phyloP scores from a whole-genome alignment of 139 green algal genomes.

The Auxenochlorella protothecoides region DNA sequence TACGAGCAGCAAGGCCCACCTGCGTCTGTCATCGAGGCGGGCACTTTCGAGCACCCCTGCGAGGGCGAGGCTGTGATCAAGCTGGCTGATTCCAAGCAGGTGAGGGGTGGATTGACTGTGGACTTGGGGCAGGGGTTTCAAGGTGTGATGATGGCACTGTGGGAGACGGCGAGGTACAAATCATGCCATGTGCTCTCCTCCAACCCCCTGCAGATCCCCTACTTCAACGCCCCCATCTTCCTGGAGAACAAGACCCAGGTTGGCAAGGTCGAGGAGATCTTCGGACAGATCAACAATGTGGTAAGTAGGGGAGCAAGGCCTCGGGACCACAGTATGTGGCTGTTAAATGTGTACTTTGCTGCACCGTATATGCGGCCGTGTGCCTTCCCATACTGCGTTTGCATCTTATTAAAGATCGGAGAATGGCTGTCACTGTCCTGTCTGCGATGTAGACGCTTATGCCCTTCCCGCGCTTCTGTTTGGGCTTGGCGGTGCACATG shows the following conservation, averaged over 20 bases:
- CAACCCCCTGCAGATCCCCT: conserved; percentile 70
- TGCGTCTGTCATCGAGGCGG: conserved; percentile 72
- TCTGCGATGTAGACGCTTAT: too few relatives aligned
- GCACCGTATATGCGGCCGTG: too few relatives aligned
- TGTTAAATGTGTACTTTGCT: too few relatives aligned
- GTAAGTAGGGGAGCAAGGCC: conserved; percentile 28
- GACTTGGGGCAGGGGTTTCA: too few relatives aligned
- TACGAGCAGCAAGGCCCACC: conserved; percentile 6
- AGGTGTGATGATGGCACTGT: not conserved
- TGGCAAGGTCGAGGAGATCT: conserved; percentile 98
- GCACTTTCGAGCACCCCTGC: conserved; percentile 85
- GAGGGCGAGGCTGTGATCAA: conserved; percentile 96
- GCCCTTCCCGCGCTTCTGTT: too few relatives aligned
- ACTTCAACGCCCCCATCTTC: conserved; percentile 98
- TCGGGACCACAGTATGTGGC: too few relatives aligned
- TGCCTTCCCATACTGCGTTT: too few relatives aligned
- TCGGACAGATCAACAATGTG: conserved; percentile 85
- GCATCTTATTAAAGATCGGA: too few relatives aligned
- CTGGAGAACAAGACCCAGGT: conserved; percentile 97
- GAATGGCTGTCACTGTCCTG: too few relatives aligned
- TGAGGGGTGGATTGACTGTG: too few relatives aligned
- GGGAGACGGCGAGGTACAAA: not conserved
- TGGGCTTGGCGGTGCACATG: too few relatives aligned
- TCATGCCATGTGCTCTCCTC: not conserved
- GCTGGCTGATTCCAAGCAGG: conserved; percentile 65